phyloP scores from a whole-genome alignment of 73 alveolate species.

The Stentor coeruleus region DNA sequence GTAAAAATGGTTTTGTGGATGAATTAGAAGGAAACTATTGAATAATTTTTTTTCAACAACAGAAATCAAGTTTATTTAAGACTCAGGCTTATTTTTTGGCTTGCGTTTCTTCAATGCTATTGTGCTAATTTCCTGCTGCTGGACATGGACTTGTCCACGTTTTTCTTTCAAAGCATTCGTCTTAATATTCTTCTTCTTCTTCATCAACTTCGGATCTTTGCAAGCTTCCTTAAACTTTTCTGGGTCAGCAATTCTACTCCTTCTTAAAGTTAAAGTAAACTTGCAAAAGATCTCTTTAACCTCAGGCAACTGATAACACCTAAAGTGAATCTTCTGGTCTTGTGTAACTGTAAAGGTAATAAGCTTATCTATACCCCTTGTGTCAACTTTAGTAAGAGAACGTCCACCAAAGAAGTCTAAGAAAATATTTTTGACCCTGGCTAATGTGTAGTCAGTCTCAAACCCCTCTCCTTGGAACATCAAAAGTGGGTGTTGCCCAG shows the following conservation, averaged over 20 bases:
- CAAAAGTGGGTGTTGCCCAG: conserved; percentile 56
- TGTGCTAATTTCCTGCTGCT: conserved; percentile 60
- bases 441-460: conserved; percentile 50
- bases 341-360: conserved; percentile 58
- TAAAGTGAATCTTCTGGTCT: conserved; percentile 21
- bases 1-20: too few relatives aligned
- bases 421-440: conserved; percentile 55
- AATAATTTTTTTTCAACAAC: too few relatives aligned
- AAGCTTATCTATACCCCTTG: conserved; percentile 46
- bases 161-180: conserved; percentile 66
- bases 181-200: conserved; percentile 52
- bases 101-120: conserved; percentile 62
- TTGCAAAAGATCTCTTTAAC: conserved; percentile 62
- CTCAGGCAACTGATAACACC: neutral
- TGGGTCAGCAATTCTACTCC: conserved; percentile 51
- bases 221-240: conserved; percentile 59
- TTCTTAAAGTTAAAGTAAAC: conserved; percentile 49
- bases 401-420: conserved; percentile 49
- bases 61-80: too few relatives aligned
- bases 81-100: conserved; percentile 25
- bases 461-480: conserved; percentile 74
- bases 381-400: conserved; percentile 42
- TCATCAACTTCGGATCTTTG: conserved; percentile 66
- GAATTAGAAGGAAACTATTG: too few relatives aligned
- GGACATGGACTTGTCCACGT: conserved; percentile 66